A percentile compares a stretch with the other conserved stretches of the same genome.
phyloP scores from a whole-genome alignment of 1,284 basidiomycete genomes.

The Cystobasidiaceae sp. region DNA sequence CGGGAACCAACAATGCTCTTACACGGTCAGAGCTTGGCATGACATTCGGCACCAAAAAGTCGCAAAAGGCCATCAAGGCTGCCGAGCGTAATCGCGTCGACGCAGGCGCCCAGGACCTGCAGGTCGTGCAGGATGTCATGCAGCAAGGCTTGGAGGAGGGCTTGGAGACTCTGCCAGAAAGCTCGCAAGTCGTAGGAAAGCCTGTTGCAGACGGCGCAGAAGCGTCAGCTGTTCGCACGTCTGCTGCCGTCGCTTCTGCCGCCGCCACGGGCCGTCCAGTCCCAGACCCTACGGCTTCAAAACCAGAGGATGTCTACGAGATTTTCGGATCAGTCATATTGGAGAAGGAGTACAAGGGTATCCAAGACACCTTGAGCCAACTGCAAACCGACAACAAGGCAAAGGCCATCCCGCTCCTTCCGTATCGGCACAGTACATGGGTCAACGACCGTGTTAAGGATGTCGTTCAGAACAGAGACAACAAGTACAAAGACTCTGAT shows the following conservation, averaged over 20 bases:
- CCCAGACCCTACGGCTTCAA: slow-evolving; percentile 2
- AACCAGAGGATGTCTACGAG: slow-evolving; percentile 26
- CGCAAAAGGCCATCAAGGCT: slow-evolving; percentile 73
- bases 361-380: background rate
- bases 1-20: background rate
- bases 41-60: slow-evolving; percentile 88
- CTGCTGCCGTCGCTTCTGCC: slow-evolving; percentile 2
- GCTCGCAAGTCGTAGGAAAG: slow-evolving; percentile 33
- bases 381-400: background rate
- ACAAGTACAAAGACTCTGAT: background rate
- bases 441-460: slow-evolving; percentile 27
- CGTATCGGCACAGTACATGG: slow-evolving; percentile 19
- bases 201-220: background rate
- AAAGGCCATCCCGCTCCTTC: slow-evolving; percentile 6
- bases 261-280: slow-evolving; percentile 16
- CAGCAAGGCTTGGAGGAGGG: slow-evolving; percentile 71
- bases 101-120: slow-evolving; percentile 63
- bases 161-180: slow-evolving; percentile 61
- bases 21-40: slow-evolving; percentile 70
- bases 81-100: slow-evolving; percentile 82
- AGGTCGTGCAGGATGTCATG: slow-evolving; percentile 67
- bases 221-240: background rate
- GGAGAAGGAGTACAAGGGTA: slow-evolving; percentile 17
- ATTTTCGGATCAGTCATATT: slow-evolving; percentile 12
- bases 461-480: background rate